Percentiles rank a stretch among this genome's conserved stretches.
Evolutionary conservation across 306 rosid genomes (phyloP).

Genomic region (Senna tora): DNA sequence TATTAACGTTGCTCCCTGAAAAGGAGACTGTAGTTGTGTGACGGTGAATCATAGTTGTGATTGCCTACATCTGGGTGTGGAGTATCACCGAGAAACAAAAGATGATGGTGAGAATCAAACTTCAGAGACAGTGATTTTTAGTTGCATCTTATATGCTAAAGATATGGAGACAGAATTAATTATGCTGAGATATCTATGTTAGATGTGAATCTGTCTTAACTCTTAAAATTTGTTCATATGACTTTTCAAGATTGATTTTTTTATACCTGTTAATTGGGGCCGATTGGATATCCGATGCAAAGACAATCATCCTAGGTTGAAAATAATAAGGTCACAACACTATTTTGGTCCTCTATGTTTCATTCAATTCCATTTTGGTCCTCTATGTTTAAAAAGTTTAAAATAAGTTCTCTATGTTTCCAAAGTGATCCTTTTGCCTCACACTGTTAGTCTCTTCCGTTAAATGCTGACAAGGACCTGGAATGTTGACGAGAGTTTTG

Average conservation of each 20-base stretch:
- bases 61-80: not conserved
- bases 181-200: not conserved
- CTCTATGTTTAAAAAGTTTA: no score
- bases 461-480: no score
- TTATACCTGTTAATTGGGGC: not conserved
- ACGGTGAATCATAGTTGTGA: slow-evolving; percentile 35
- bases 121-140: not conserved
- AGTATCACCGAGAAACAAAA: not conserved
- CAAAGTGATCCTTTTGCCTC: no score
- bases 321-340: no score
- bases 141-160: not conserved
- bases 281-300: slow-evolving; percentile 17
- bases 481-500: no score
- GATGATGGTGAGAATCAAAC: not conserved
- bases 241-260: not conserved
- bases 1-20: not conserved
- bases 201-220: not conserved
- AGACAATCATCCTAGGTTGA: slow-evolving; percentile 24
- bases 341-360: no score
- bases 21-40: not conserved
- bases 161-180: not conserved
- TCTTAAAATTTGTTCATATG: no score
- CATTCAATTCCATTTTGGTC: no score
- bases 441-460: no score
- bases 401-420: no score